phyloP scores from a whole-genome alignment of 306 rosid species.

The Abrus precatorius region DNA sequence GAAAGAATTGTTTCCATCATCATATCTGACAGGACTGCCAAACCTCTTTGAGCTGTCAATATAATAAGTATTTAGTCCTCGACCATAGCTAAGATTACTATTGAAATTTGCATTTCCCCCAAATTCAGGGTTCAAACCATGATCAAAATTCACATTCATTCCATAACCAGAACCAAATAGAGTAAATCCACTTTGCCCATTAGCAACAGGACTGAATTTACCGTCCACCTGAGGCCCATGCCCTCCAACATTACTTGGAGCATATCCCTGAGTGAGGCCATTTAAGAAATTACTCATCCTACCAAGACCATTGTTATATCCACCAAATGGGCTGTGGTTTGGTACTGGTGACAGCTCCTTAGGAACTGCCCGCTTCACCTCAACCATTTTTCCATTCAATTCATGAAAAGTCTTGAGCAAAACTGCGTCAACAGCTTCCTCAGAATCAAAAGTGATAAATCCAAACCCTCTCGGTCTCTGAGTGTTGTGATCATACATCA shows the following conservation, averaged over 20 bases:
- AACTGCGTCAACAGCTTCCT: conserved; percentile 94
- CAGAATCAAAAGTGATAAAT: conserved; percentile 94
- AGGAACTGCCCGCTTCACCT: conserved; percentile 99
- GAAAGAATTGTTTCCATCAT: conserved; percentile 82
- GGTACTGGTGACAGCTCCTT: conserved; percentile 96
- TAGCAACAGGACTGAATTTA: conserved; percentile 86
- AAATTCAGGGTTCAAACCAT: conserved; percentile 80
- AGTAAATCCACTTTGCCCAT: conserved; percentile 85
- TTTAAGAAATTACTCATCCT: conserved; percentile 87
- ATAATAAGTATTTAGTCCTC: conserved; percentile 82
- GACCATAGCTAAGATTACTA: conserved; percentile 77
- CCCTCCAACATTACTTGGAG: conserved; percentile 77
- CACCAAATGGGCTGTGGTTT: conserved; percentile 81
- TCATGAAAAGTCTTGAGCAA: conserved; percentile 91
- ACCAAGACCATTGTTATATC: conserved; percentile 74
- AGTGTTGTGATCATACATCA: conserved; percentile 99
- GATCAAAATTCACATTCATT: conserved; percentile 82
- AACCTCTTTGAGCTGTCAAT: conserved; percentile 77
- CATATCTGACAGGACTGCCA: conserved; percentile 70
- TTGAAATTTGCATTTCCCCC: conserved; percentile 81
- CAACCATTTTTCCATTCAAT: conserved; percentile 97
- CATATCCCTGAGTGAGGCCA: conserved; percentile 87
- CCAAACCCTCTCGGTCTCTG: conserved; percentile 99
- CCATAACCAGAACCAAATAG: conserved; percentile 91
- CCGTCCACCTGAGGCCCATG: conserved; percentile 81